These are phyloP conservation scores for Tricholoma matsutake DNA, from an alignment of 768 basidiomycete genomes.

Conservation along the genomic window DNA sequence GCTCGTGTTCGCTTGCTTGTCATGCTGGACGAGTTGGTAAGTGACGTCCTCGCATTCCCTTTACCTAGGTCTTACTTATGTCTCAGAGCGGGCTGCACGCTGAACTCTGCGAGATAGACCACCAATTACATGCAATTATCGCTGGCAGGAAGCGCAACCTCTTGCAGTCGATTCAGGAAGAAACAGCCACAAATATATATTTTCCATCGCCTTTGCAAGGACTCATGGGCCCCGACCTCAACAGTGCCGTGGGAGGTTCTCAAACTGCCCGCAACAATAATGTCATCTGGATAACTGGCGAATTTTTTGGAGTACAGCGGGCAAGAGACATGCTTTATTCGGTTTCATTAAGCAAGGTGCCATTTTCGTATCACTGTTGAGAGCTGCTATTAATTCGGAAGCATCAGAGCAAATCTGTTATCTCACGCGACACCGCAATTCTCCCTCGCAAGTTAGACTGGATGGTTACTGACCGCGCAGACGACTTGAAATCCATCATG, in stretches of 20 bases:
- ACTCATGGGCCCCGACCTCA: constrained; percentile 67
- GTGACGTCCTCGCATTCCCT: constrained; percentile 27
- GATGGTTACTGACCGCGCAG: constrained; percentile 96
- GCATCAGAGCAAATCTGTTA: constrained; percentile 76
- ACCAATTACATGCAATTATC: constrained; percentile 88
- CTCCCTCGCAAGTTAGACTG: constrained; percentile 97
- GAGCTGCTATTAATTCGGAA: not conserved
- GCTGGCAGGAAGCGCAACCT: constrained; percentile 85
- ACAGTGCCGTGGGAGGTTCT: constrained; percentile 36
- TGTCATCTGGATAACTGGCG: constrained; percentile 94
- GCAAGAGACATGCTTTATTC: constrained; percentile 95
- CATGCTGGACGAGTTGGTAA: constrained; percentile 90
- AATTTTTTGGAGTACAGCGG: constrained; percentile 93
- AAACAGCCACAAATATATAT: constrained; percentile 97
- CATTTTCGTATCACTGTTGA: constrained; percentile 17
- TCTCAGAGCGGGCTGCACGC: constrained; percentile 84
- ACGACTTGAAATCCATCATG: constrained; percentile 91
- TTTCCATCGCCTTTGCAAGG: constrained; percentile 88
- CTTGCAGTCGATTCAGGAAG: constrained; percentile 92
- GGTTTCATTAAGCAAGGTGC: constrained; percentile 80
- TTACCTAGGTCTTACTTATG: constrained; percentile 15
- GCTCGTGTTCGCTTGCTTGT: constrained; percentile 89
- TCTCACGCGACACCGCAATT: constrained; percentile 91
- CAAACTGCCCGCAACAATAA: constrained; percentile 59
- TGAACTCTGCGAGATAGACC: constrained; percentile 91